phyloP scores from a whole-genome alignment of 2,329 filamentous ascomycete species.

The Nothophoma quercina region DNA sequence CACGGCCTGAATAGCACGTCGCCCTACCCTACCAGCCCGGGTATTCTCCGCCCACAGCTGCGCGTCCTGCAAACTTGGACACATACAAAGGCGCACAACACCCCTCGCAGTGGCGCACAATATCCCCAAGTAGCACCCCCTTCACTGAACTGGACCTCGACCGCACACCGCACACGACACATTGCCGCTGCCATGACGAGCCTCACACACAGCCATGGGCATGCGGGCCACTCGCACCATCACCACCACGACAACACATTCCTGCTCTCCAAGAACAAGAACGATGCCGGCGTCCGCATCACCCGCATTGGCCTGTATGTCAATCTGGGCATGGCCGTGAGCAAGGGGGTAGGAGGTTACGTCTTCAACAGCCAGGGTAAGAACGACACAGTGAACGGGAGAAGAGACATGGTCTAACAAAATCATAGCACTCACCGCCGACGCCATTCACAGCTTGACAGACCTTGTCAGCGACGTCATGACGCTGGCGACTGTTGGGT shows the following conservation, averaged over 20 bases:
- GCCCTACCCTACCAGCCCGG: conserved; percentile 5
- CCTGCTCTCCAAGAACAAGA: conserved; percentile 81
- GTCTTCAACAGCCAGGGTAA: conserved; percentile 84
- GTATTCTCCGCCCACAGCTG: conserved; percentile 24
- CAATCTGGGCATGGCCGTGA: conserved; percentile 92
- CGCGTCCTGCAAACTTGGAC: conserved; percentile 45
- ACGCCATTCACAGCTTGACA: conserved; percentile 94
- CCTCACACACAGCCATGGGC: conserved; percentile 37
- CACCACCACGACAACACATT: conserved; percentile 87
- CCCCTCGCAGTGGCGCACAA: conserved; percentile 6
- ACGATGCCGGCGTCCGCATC: conserved; percentile 92
- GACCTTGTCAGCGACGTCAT: conserved; percentile 95
- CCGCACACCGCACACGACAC: conserved; percentile 43
- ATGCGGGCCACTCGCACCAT: conserved; percentile 64
- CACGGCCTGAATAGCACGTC: conserved; percentile 21
- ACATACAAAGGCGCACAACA: conserved; percentile 28
- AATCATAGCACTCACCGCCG: conserved; percentile 77
- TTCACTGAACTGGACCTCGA: conserved; percentile 42
- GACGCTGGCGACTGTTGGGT: conserved; percentile 92
- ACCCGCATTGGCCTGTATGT: conserved; percentile 87
- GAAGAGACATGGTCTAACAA: conserved; percentile 25
- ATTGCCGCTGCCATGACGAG: conserved; percentile 40
- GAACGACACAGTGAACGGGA: conserved; percentile 3
- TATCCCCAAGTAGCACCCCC: conserved; percentile 17
- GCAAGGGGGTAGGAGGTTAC: conserved; percentile 91